A percentile compares a stretch with the other conserved stretches of the same genome.
These are phyloP conservation scores for Fusarium sp. DNA, from an alignment of 2,329 filamentous ascomycete genomes.

Conservation along the genomic window DNA sequence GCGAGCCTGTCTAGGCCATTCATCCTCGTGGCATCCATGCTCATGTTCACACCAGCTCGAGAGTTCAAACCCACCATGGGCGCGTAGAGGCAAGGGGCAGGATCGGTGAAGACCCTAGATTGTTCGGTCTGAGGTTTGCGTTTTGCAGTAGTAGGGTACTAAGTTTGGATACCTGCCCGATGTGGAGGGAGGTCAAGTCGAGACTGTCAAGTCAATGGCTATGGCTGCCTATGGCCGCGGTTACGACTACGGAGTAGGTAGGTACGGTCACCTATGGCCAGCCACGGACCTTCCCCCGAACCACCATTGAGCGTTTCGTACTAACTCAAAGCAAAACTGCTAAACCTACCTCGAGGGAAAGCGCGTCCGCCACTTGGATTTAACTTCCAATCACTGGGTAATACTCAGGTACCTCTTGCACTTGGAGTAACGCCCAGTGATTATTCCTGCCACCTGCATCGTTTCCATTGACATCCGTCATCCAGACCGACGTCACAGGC, in stretches of 20 bases:
- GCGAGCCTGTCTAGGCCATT: neutral
- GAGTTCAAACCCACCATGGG: neutral
- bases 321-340: constrained; percentile 21
- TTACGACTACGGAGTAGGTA: too few species aligned
- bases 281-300: constrained; percentile 2
- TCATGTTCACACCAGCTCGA: constrained; percentile 27
- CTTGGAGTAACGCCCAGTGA: constrained; percentile 18
- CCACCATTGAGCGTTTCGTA: constrained; percentile 4
- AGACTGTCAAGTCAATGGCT: neutral
- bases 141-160: neutral
- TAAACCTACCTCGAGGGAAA: constrained; percentile 10
- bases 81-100: constrained; percentile 7
- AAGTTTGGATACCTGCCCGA: constrained; percentile 8
- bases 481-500: constrained; percentile 16
- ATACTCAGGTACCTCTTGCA: constrained; percentile 13
- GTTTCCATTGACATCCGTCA: constrained; percentile 12
- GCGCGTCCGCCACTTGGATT: constrained; percentile 21
- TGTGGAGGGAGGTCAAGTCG: constrained; percentile 9
- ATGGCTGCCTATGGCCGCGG: neutral
- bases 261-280: neutral
- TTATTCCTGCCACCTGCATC: constrained; percentile 24
- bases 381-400: constrained; percentile 28
- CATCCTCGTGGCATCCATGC: constrained; percentile 38
- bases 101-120: constrained; percentile 8
- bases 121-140: constrained; percentile 1